Evolutionary conservation across 306 rosid species (phyloP).

Genomic region (Glycine soja): DNA sequence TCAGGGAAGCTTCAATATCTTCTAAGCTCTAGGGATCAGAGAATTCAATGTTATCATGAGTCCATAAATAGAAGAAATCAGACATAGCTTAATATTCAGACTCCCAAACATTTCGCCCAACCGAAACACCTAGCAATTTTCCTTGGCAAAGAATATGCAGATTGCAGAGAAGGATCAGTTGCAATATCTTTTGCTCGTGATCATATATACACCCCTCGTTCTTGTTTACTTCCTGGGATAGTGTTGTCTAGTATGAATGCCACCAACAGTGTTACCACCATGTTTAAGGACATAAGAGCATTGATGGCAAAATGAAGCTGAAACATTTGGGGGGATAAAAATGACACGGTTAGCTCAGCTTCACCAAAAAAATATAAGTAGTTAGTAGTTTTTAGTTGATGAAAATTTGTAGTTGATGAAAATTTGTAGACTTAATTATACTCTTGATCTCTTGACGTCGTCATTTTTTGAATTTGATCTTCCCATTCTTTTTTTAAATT

Average conservation of each 20-base stretch:
- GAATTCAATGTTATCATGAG: conserved; percentile 13
- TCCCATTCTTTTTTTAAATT: no score
- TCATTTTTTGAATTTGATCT: no score
- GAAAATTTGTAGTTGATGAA: background rate
- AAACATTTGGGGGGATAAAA: conserved; percentile 26
- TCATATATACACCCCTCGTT: conserved; percentile 79
- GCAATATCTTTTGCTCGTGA: conserved; percentile 62
- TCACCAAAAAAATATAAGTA: background rate
- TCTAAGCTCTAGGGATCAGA: background rate
- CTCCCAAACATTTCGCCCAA: conserved; percentile 59
- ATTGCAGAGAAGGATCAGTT: conserved; percentile 57
- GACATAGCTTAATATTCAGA: conserved; percentile 39
- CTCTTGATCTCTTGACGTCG: no score
- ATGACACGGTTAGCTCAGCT: conserved; percentile 41
- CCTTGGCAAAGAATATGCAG: conserved; percentile 71
- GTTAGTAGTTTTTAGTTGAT: no score
- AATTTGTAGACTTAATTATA: background rate
- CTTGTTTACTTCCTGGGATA: conserved; percentile 75
- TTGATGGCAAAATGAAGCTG: conserved; percentile 83
- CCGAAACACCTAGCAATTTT: conserved; percentile 50
- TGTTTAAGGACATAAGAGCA: conserved; percentile 77
- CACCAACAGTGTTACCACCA: conserved; percentile 77
- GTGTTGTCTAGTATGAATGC: conserved; percentile 77
- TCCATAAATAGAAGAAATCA: background rate
- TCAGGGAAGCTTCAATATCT: conserved; percentile 27